These are phyloP conservation scores for Penicillium vulpinum DNA, from an alignment of 2,329 filamentous ascomycete species.

Conservation along the genomic window DNA sequence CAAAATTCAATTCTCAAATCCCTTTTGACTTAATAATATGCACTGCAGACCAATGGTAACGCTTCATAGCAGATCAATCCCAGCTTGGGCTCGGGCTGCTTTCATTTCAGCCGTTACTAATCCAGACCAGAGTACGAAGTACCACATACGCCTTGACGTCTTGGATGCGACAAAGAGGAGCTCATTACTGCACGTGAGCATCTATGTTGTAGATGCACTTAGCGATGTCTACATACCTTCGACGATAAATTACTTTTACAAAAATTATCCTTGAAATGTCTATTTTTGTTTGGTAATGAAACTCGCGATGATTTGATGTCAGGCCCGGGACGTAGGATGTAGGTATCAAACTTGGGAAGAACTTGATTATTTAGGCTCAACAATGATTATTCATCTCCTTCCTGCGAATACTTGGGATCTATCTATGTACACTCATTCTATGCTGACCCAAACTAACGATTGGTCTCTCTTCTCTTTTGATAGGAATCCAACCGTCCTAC, in stretches of 20 bases:
- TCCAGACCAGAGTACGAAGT: background rate
- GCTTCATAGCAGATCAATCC: background rate
- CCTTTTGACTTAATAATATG: background rate
- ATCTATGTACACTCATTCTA: background rate
- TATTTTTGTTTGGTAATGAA: background rate
- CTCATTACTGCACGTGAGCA: background rate
- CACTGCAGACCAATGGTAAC: constrained; percentile 1
- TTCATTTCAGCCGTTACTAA: background rate
- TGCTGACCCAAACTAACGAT: background rate
- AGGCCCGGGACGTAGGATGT: background rate
- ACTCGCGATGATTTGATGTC: background rate
- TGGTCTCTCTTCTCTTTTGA: background rate
- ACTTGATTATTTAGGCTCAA: background rate
- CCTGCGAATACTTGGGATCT: background rate
- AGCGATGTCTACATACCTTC: background rate
- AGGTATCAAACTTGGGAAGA: background rate
- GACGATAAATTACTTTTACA: background rate
- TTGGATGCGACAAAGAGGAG: background rate
- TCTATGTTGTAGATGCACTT: background rate
- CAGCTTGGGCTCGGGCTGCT: background rate
- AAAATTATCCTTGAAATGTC: background rate
- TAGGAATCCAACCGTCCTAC: background rate
- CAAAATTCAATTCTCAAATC: background rate
- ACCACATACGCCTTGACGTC: background rate
- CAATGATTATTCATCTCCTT: background rate